phyloP scores from a whole-genome alignment of 2,329 filamentous ascomycete species.

The Trichoderma oligosporum region DNA sequence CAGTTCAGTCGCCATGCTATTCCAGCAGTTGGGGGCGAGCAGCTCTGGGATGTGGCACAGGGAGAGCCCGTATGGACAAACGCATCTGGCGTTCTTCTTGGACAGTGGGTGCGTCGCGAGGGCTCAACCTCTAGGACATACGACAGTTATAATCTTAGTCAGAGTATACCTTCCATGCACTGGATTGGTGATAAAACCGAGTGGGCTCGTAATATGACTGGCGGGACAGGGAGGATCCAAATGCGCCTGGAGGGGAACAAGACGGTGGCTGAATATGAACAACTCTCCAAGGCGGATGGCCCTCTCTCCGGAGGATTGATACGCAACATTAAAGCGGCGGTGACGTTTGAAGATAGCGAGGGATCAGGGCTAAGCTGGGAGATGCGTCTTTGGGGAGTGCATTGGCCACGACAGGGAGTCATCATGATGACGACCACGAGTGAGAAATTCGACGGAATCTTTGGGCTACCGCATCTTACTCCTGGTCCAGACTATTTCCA shows the following conservation, averaged over 20 bases:
- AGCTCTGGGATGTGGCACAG: constrained; percentile 38
- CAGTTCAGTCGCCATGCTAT: constrained; percentile 56
- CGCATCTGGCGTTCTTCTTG: constrained; percentile 70
- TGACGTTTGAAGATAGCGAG: constrained; percentile 69
- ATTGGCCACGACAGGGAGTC: constrained; percentile 77
- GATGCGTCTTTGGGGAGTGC: constrained; percentile 75
- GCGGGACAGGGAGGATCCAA: constrained; percentile 63
- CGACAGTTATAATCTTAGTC: constrained; percentile 59
- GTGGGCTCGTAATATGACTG: constrained; percentile 80
- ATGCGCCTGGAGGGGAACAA: constrained; percentile 60
- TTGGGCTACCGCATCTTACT: constrained; percentile 79
- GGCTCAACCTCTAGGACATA: constrained; percentile 45
- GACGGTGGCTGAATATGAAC: constrained; percentile 44
- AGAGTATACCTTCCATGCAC: constrained; percentile 59
- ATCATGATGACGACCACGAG: constrained; percentile 84
- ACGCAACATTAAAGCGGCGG: constrained; percentile 64
- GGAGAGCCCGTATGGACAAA: constrained; percentile 65
- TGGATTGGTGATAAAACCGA: constrained; percentile 58
- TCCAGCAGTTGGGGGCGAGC: constrained; percentile 40
- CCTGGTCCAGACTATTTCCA: constrained; percentile 55
- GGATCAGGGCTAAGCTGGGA: constrained; percentile 69
- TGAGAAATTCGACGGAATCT: constrained; percentile 90
- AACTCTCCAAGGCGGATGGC: constrained; percentile 33
- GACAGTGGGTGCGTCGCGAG: constrained; percentile 66
- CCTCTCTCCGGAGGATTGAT: constrained; percentile 50